phyloP scores from a whole-genome alignment of 73 alveolate species.

The Strombidium stylifer region DNA sequence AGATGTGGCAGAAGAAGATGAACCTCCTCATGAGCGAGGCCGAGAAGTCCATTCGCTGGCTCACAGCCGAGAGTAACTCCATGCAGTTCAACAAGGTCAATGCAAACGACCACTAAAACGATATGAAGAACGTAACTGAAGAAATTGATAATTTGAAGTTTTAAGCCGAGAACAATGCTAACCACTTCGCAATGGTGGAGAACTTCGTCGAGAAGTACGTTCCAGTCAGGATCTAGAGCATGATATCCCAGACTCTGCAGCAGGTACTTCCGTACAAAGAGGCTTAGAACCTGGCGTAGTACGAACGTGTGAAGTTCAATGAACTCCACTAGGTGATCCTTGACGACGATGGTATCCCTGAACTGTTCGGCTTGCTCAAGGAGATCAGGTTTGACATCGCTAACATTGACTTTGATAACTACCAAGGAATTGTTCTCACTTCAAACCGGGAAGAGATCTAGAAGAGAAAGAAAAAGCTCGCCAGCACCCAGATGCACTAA shows the following conservation, averaged over 20 bases:
- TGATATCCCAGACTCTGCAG: conserved; percentile 16
- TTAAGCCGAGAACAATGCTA: conserved; percentile 34
- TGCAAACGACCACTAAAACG: not conserved
- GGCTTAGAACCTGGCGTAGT: conserved; percentile 8
- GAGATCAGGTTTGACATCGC: conserved; percentile 33
- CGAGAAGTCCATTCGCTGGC: conserved; percentile 7
- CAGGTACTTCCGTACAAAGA: conserved; percentile 24
- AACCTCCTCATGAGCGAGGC: not conserved
- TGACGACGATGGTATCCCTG: conserved; percentile 46
- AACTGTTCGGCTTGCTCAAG: conserved; percentile 21
- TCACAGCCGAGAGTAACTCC: not conserved
- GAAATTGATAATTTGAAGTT: conserved; percentile 8
- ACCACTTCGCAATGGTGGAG: conserved; percentile 49
- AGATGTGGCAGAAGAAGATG: not conserved
- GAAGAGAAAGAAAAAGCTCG: not conserved
- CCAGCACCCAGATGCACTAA: not conserved
- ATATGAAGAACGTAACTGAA: conserved; percentile 3
- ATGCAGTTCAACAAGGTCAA: conserved; percentile 15
- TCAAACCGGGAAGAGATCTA: not conserved
- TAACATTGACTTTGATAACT: conserved; percentile 24
- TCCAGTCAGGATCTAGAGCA: conserved; percentile 29
- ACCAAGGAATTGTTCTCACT: conserved; percentile 23
- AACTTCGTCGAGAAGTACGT: conserved; percentile 40
- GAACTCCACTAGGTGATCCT: conserved; percentile 33
- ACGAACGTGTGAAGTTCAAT: conserved; percentile 14